Conservation (phyloP, 1,284 basidiomycete genomes). For the Cystobasidium slooffiae region DNA sequence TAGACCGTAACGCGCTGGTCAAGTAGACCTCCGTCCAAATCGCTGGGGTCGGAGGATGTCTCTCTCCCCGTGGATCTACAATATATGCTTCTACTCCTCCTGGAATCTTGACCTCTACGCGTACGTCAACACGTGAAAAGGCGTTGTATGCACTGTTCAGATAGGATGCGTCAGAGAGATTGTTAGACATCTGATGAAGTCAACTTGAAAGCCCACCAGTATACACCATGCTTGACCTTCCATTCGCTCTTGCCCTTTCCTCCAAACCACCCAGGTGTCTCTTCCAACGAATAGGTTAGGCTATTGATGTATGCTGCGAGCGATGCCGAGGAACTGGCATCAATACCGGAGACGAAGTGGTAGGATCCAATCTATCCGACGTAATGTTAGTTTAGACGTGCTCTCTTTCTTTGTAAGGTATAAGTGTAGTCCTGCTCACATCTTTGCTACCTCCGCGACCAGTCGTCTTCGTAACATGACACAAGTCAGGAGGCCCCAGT, state of each 20-base stretch:
- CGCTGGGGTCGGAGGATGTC: constrained; percentile 87
- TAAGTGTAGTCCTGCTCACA: constrained; percentile 60
- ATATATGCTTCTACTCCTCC: constrained; percentile 95
- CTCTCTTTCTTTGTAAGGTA: constrained; percentile 2
- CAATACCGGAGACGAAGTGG: constrained; percentile 93
- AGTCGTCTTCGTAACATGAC: constrained; percentile 91
- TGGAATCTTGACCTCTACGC: constrained; percentile 97
- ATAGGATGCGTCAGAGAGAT: not conserved
- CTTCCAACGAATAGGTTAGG: constrained; percentile 91
- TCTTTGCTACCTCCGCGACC: constrained; percentile 82
- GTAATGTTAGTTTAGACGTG: constrained; percentile 16
- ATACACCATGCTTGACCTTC: constrained; percentile 92
- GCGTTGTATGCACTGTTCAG: constrained; percentile 87
- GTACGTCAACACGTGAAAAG: constrained; percentile 93
- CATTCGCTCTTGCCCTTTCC: constrained; percentile 65
- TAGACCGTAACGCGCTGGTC: constrained; percentile 85
- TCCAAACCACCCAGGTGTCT: constrained; percentile 88
- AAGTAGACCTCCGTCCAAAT: constrained; percentile 98
- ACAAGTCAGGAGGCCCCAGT: constrained; percentile 94
- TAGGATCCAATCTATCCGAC: constrained; percentile 78
- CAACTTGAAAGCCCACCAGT: constrained; percentile 68
- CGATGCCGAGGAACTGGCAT: constrained; percentile 95
- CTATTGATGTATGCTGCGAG: constrained; percentile 98
- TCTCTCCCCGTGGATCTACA: constrained; percentile 89
- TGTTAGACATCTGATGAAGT: not conserved